A percentile compares a stretch with the other conserved stretches of the same genome.
Evolutionary conservation across 1,284 basidiomycete species (phyloP).

Genomic region (Trichosporon faecale): DNA sequence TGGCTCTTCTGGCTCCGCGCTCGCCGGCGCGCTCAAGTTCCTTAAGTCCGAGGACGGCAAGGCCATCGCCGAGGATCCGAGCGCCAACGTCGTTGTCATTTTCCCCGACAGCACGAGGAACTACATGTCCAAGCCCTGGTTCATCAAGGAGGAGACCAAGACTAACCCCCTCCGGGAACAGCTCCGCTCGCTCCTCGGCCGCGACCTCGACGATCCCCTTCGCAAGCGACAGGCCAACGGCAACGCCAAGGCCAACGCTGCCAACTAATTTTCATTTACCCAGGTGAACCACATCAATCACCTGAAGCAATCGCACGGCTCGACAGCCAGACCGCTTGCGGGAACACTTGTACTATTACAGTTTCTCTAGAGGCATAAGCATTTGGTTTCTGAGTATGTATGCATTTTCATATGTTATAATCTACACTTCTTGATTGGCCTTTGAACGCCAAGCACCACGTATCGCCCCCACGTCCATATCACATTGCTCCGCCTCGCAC

Average conservation of each 20-base stretch:
- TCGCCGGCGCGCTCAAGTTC: constrained; percentile 75
- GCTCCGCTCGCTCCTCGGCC: constrained; percentile 24
- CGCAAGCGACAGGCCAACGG: constrained; percentile 13
- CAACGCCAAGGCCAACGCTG: too few species aligned
- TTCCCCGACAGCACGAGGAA: constrained; percentile 90
- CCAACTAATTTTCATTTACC: not conserved
- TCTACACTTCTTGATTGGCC: not conserved
- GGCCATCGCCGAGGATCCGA: constrained; percentile 63
- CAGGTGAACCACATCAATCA: not conserved
- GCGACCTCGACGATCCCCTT: constrained; percentile 25
- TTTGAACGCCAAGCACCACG: too few species aligned
- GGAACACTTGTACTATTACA: constrained; percentile 10
- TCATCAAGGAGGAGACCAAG: constrained; percentile 31
- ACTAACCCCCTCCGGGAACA: constrained; percentile 15
- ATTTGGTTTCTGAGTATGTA: constrained; percentile 12
- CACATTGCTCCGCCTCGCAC: not conserved
- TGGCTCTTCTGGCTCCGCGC: constrained; percentile 81
- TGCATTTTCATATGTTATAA: not conserved
- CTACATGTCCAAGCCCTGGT: constrained; percentile 79
- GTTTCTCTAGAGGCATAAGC: constrained; percentile 12
- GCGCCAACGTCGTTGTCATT: constrained; percentile 82
- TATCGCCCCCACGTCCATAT: not conserved
- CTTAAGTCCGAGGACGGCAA: constrained; percentile 66
- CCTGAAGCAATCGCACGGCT: constrained; percentile 8
- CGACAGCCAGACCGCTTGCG: constrained; percentile 11